Evolutionary conservation across 2,329 filamentous ascomycete genomes (phyloP), one percentile per base, ranked within the genome.

Genomic region (Calcarisporium arbuscula): DNA sequence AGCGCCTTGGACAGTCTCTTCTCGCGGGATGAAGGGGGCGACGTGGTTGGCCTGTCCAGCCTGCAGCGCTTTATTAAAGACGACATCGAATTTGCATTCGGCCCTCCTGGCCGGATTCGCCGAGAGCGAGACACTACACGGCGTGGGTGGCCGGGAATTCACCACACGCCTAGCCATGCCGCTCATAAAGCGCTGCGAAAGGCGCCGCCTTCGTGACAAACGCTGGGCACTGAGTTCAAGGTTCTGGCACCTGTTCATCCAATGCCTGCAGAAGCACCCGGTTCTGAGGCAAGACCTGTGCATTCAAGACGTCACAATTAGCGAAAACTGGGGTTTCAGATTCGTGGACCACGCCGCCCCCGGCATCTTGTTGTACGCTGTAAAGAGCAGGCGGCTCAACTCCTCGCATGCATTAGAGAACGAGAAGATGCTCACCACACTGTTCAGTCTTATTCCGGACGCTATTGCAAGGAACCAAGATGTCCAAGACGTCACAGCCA

Each of bases 151-250:
- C 6, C 4, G 14, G 10, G 15, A 3, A 5, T 10, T 39, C 10
- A 16, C 36, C 8, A 20, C 31, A 16, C 19, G 5, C 15, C 12
- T 39, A 6, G 10, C 36, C 7, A 11, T 25, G 18, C 33, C 36
- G 7, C 8, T 39, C 5, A 29, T 14, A 5, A 36, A 36, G 20
- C 36, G 33, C 2, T 39, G n/a, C n/a, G n/a, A n/a, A n/a, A n/a
- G n/a, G n/a, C n/a, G n/a, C n/a, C n/a, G n/a, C 9, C 20, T 5
- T 19, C 22, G 6, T 25, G 17, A 14, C 11, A 20, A 4, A 26
- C 16, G 15, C 10, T 36, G 7, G 12, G 19, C 2, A 21, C 5
- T 16, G 32, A 28, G 17, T n/a, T 4, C 26, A 14, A 27, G 22
- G 1, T 23, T 36, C 5, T 39, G 36, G 36, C 19, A 16, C 5